A percentile compares a stretch with the other conserved stretches of the same genome.
phyloP scores from a whole-genome alignment of 306 rosid genomes.

The Acacia confusa region DNA sequence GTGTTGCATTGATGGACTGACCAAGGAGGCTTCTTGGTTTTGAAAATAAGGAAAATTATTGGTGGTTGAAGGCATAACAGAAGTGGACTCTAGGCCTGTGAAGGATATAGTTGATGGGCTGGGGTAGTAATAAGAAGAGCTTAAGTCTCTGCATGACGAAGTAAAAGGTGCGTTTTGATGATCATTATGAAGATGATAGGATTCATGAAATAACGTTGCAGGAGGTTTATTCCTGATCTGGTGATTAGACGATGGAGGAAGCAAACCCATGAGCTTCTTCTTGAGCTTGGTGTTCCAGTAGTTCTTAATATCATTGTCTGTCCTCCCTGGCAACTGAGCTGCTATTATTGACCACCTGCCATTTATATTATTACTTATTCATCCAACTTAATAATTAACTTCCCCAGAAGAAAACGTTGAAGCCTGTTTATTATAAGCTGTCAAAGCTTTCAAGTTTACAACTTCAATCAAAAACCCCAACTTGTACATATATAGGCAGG shows the following conservation, averaged over 20 bases:
- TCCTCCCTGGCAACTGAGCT: conserved; percentile 93
- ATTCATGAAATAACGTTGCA: conserved; percentile 21
- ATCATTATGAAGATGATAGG: conserved; percentile 5
- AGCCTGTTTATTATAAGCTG: not conserved
- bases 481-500: conserved; percentile 25
- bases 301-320: conserved; percentile 96
- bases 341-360: conserved; percentile 98
- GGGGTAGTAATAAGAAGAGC: conserved; percentile 23
- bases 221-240: conserved; percentile 34
- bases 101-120: conserved; percentile 29
- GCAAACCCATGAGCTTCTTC: conserved; percentile 81
- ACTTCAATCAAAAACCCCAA: not conserved
- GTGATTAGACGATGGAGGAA: conserved; percentile 37
- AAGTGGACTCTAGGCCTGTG: conserved; percentile 37
- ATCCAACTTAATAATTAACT: not conserved
- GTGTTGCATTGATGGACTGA: conserved; percentile 40
- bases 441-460: not conserved
- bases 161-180: conserved; percentile 25
- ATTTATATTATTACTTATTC: not conserved
- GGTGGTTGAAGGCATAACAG: not conserved
- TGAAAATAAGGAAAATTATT: conserved; percentile 40
- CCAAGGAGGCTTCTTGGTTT: conserved; percentile 42
- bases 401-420: conserved; percentile 22
- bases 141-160: conserved; percentile 33
- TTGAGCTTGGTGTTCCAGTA: conserved; percentile 98